phyloP scores from a whole-genome alignment of 148 eudicot species.

The Nyssa sinensis region DNA sequence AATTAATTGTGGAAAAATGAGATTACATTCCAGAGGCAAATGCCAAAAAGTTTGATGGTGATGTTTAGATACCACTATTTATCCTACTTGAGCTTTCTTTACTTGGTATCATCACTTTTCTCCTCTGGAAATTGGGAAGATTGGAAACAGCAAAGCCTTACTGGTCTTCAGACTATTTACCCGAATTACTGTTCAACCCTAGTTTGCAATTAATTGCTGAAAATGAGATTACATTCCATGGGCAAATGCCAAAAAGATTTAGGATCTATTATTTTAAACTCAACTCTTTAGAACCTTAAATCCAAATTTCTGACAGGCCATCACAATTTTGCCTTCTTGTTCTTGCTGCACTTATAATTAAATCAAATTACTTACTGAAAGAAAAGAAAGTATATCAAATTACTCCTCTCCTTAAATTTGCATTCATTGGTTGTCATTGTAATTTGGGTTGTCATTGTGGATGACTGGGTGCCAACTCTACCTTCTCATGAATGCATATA shows the following conservation, averaged over 20 bases:
- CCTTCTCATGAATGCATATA: not conserved
- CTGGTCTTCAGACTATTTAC: constrained; percentile 8
- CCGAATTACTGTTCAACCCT: not conserved
- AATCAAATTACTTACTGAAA: no score
- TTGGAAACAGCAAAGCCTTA: not conserved
- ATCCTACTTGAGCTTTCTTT: no score
- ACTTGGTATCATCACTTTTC: not conserved
- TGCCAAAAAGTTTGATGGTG: not conserved
- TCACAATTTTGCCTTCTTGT: no score
- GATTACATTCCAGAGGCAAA: not conserved
- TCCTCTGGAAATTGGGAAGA: not conserved
- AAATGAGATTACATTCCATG: not conserved
- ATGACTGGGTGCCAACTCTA: not conserved
- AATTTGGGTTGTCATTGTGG: no score
- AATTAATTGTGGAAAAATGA: not conserved
- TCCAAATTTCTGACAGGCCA: not conserved
- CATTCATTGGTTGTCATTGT: no score
- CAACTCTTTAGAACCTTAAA: not conserved
- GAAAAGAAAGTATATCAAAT: no score
- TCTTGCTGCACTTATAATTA: not conserved
- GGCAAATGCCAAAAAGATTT: not conserved
- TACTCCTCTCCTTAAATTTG: no score
- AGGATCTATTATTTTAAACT: not conserved
- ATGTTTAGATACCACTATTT: no score
- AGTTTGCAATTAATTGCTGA: not conserved